These are phyloP conservation scores for Boletus huronensis DNA, from an alignment of 768 basidiomycete genomes.

Conservation along the genomic window DNA sequence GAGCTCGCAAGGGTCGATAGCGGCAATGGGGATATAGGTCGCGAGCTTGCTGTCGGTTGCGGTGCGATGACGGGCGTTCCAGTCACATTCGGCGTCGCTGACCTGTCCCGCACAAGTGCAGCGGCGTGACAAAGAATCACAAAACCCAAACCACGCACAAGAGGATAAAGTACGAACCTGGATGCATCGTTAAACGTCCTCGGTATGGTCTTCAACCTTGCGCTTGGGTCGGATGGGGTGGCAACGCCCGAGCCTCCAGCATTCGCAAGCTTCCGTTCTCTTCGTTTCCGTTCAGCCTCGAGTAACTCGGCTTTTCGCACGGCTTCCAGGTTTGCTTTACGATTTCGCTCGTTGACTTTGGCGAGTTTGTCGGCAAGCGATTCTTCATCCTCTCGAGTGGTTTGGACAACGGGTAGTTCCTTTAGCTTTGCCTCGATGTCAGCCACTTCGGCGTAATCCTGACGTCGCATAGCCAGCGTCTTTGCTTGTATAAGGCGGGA, in stretches of 20 bases:
- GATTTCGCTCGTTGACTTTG: conserved; percentile 86
- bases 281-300: conserved; percentile 65
- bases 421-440: conserved; percentile 62
- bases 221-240: conserved; percentile 58
- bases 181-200: conserved; percentile 54
- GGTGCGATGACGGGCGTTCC: conserved; percentile 40
- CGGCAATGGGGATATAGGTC: conserved; percentile 37
- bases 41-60: conserved; percentile 24
- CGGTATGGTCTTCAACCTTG: conserved; percentile 62
- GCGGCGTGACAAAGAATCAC: conserved; percentile 13
- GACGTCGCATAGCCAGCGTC: conserved; percentile 70
- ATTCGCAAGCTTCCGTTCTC: conserved; percentile 57
- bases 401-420: conserved; percentile 37
- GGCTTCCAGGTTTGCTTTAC: conserved; percentile 77
- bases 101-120: conserved; percentile 22
- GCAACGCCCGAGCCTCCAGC: conserved; percentile 35
- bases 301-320: conserved; percentile 72
- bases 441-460: conserved; percentile 61
- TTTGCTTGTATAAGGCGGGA: conserved; percentile 68
- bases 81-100: conserved; percentile 48
- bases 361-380: conserved; percentile 53
- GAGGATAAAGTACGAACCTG: conserved; percentile 45
- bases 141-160: conserved; percentile 18
- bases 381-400: conserved; percentile 26
- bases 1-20: conserved; percentile 23